Base-by-base conservation (phyloP, 805 yeast genomes). In the Yarrowia osloensis region DNA sequence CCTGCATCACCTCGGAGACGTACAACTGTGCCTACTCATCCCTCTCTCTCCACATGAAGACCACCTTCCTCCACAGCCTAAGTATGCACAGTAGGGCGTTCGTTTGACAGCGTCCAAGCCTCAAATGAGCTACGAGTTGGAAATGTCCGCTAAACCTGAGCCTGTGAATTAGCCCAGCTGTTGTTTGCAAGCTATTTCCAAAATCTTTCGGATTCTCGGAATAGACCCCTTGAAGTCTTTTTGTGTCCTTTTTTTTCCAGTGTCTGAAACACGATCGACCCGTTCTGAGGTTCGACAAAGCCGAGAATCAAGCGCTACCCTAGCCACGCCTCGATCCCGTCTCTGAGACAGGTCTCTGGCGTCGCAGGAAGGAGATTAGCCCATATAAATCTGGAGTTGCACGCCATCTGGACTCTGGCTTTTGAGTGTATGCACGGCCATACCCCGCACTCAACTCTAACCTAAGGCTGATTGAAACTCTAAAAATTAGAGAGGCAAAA, bases 381-480 rank as follows among this genome's bases (percentile, higher is more conserved):
- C 55, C 55, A 29, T 13, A 15, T 4, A 49, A 49, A 49, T 19
- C 39, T 29, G 39, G 37, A 49, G 39, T 50, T 28, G 26, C 39
- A 50, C 40, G 21, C 57, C 57, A 50, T 50, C 57, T 50, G 40
- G 57, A 21, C 42, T 33, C 21, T 22, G 40, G 22, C 44, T 54
- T 54, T 26, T 15, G 31, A 28, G 61, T 54, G 61, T 54, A 54
- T 54, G 61, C 61, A 54, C 61, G n/a, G 61, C 44, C 44, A 54
- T 54, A 24, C 61, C 61, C 61, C 61, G 61, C 61, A 35, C 37
- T 54, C 61, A 54, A 54, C 61, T 54, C 21, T 54, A 26, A 50
- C 19, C 33, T 50, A 50, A 49, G 49, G 26, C 12, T 24, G 49
- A 24, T 40, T 15, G n/a, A 15, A 44, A 44, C 28, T 3, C 29